Evolutionary conservation across 2,329 filamentous ascomycete species (phyloP).

Genomic region (Penicillium sp.): DNA sequence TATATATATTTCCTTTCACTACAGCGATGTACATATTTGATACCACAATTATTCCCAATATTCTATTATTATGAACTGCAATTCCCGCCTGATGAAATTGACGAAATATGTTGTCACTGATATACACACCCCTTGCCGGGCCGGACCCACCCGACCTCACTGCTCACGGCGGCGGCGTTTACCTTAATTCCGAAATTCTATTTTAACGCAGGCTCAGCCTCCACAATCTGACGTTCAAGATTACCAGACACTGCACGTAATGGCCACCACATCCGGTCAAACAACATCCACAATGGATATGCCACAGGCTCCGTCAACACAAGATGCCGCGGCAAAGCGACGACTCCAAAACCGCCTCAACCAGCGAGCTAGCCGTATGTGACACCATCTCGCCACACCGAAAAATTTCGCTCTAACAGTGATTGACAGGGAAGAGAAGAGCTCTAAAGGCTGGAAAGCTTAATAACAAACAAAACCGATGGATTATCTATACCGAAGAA

Average conservation of each 20-base stretch:
- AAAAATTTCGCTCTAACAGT: not conserved
- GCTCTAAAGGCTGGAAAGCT: not conserved
- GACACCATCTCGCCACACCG: not conserved
- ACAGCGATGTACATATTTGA: not conserved
- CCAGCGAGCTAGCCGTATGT: conserved; percentile 24
- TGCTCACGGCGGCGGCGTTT: conserved; percentile 2
- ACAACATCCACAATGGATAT: not conserved
- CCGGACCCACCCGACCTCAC: not conserved
- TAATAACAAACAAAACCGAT: conserved; percentile 5
- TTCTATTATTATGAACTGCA: not conserved
- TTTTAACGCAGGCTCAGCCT: not conserved
- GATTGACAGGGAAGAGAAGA: conserved; percentile 13
- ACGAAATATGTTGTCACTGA: not conserved
- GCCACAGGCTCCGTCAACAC: not conserved
- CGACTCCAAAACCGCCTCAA: conserved; percentile 25
- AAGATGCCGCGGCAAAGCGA: conserved; percentile 12
- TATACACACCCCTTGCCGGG: not conserved
- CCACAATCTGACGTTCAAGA: not conserved
- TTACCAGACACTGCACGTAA: not conserved
- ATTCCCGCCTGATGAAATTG: not conserved
- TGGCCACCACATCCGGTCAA: not conserved
- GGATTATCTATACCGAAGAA: conserved; percentile 17
- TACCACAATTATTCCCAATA: not conserved
- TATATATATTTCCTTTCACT: not conserved
- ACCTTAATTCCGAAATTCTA: conserved; percentile 7